Conservation (phyloP, 2,329 filamentous ascomycete genomes). For the Cercospora sesami region DNA sequence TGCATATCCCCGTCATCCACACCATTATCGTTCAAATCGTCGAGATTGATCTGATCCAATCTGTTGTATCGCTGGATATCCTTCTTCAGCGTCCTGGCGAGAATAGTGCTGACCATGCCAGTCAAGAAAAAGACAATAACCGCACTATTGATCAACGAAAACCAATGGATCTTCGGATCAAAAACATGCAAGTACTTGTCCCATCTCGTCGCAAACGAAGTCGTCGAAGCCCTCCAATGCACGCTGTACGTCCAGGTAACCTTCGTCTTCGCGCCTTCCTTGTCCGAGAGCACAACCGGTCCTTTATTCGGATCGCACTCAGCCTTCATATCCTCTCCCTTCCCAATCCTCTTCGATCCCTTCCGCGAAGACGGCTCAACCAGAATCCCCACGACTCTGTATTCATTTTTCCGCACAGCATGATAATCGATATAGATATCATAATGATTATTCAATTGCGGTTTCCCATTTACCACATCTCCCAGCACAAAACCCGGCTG, state of each 20-base stretch:
- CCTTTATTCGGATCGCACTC: constrained; percentile 63
- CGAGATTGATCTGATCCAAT: constrained; percentile 83
- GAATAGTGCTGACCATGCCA: constrained; percentile 87
- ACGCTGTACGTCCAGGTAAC: constrained; percentile 92
- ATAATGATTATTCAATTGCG: constrained; percentile 88
- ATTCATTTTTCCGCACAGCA: constrained; percentile 68
- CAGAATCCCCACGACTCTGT: constrained; percentile 86
- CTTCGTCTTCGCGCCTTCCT: constrained; percentile 54
- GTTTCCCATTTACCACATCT: constrained; percentile 55
- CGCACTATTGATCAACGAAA: constrained; percentile 93
- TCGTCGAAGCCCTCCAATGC: constrained; percentile 79
- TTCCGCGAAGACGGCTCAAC: constrained; percentile 76
- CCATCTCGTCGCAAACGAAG: constrained; percentile 95
- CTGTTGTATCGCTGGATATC: constrained; percentile 97
- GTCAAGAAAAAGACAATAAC: constrained; percentile 91
- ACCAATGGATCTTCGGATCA: constrained; percentile 98
- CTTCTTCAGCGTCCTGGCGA: constrained; percentile 84
- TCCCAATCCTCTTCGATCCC: constrained; percentile 56
- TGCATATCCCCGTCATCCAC: constrained; percentile 84
- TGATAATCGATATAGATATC: constrained; percentile 94
- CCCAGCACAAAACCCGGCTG: constrained; percentile 83
- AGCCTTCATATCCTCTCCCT: constrained; percentile 45
- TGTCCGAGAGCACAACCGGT: constrained; percentile 65
- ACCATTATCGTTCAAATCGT: constrained; percentile 76
- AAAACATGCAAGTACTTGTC: constrained; percentile 98